Evolutionary conservation across 495 filamentous ascomycete genomes (phyloP), one percentile per base, ranked within the genome.

Genomic region (Penicillium dipodomyicola): DNA sequence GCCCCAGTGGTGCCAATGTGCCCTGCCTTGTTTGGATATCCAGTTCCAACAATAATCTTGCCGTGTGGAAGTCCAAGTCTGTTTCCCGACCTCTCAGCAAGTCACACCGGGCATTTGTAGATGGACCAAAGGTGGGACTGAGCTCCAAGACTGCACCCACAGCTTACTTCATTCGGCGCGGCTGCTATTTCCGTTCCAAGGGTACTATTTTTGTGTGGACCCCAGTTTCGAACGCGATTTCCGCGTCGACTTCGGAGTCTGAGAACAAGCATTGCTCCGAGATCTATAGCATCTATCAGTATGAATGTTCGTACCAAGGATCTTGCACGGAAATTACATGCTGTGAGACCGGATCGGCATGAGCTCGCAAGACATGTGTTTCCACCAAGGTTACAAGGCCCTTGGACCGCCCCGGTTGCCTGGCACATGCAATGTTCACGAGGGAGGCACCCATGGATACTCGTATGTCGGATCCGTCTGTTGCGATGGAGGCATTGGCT

Each of bases 371-470:
- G 35, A 2, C 35, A n/a, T 39, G 35, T 39, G 35, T 39, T 39
- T 39, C 35, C 35, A 39, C 19, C 48, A 6, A 40, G 1, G 6
- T 22, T 12, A 30, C 10, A 12, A 12, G 9, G 11, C 10, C 17
- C 30, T 52, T 17, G 3, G 3, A 39, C 9, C 9, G 15, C n/a
- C 6, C 35, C 35, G 6, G n/a, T 39, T 17, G 35, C n/a, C 33
- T 39, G 15, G 37, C 3, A 43, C n/a, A n/a, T 8, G 14, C 27
- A 5, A 7, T 30, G 19, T 22, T 61, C 54, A 64, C n/a, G 58
- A 58, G 10, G 39, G 58, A 20, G 54, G 51, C 3, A 25, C 40
- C 62, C 58, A 64, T 44, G 58, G 51, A 46, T 55, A 64, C 14
- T 55, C 47, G 32, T 55, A 64, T 22, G 50, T n/a, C 40, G 41